Evolutionary conservation across 2,329 filamentous ascomycete species (phyloP).

Genomic region (Diplodia sapinea): DNA sequence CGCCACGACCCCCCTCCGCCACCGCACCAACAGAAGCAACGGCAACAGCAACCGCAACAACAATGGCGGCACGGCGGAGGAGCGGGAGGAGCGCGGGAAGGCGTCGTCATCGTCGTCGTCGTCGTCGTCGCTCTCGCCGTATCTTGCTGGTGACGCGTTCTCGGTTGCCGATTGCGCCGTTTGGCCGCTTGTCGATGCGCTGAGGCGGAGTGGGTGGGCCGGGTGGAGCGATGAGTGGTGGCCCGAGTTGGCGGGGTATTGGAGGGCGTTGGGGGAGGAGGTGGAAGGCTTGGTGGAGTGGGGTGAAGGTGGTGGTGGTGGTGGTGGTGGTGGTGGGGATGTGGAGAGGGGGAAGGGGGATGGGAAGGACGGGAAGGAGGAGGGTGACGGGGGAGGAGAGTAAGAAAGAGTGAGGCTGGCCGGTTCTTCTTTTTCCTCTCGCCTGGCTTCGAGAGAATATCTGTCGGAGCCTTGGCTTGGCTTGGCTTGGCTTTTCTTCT

Average conservation of each 20-base stretch:
- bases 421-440: no score
- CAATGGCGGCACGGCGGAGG: background rate
- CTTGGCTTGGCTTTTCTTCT: background rate
- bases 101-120: no score
- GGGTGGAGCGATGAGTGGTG: conserved; percentile 17
- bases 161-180: conserved; percentile 42
- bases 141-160: conserved; percentile 42
- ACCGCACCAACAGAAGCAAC: background rate
- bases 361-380: background rate
- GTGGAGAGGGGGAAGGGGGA: no score
- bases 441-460: no score
- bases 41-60: no score
- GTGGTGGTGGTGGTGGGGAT: no score
- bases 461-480: no score
- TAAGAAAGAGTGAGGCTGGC: no score
- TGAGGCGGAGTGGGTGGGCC: conserved; percentile 37
- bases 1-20: background rate
- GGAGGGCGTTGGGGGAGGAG: background rate
- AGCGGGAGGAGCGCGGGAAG: no score
- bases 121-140: conserved; percentile 24
- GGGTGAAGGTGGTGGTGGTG: background rate
- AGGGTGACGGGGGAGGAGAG: no score
- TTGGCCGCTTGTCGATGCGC: conserved; percentile 44
- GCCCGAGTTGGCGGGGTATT: background rate
- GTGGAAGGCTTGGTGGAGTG: background rate